Percentiles rank a stretch among this genome's conserved stretches.
Conservation (phyloP, 1,139 yeast genomes). For the Geotrichum bryndzae region DNA sequence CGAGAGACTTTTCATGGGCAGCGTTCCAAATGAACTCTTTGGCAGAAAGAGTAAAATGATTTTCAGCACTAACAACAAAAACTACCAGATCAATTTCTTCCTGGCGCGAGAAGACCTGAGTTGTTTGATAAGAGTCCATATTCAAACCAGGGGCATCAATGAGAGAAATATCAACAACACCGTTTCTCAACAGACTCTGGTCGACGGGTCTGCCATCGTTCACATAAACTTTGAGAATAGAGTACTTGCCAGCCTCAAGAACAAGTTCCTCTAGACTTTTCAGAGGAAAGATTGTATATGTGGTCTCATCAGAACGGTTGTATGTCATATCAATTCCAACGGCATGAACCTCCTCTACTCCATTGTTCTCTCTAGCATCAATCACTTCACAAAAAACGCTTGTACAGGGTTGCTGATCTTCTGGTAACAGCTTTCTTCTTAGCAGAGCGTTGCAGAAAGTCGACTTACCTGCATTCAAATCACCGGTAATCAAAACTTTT, state of each 20-base stretch:
- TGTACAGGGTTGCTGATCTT: conserved; percentile 97
- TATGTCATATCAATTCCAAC: conserved; percentile 60
- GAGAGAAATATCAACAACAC: conserved; percentile 83
- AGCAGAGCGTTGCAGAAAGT: conserved; percentile 90
- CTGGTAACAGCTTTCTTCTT: conserved; percentile 74
- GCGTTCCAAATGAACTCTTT: conserved; percentile 89
- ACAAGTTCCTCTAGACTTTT: conserved; percentile 64
- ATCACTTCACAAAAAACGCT: conserved; percentile 92
- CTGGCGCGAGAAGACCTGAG: conserved; percentile 91
- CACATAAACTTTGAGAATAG: conserved; percentile 73
- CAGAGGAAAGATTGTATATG: conserved; percentile 54
- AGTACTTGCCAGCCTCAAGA: conserved; percentile 62
- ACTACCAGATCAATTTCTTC: conserved; percentile 96
- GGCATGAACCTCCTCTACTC: conserved; percentile 89
- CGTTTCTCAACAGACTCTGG: conserved; percentile 74
- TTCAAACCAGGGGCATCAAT: conserved; percentile 98
- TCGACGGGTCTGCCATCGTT: conserved; percentile 64
- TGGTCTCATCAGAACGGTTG: conserved; percentile 53
- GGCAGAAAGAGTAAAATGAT: conserved; percentile 90
- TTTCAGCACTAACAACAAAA: conserved; percentile 93
- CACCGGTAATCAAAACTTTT: conserved; percentile 94
- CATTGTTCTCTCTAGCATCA: conserved; percentile 71
- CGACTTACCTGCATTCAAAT: conserved; percentile 92
- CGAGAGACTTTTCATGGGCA: conserved; percentile 83
- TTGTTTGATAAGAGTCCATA: conserved; percentile 87